Evolutionary conservation across 352 stramenopile genomes (phyloP).

Genomic region (Phytophthora ramorum): DNA sequence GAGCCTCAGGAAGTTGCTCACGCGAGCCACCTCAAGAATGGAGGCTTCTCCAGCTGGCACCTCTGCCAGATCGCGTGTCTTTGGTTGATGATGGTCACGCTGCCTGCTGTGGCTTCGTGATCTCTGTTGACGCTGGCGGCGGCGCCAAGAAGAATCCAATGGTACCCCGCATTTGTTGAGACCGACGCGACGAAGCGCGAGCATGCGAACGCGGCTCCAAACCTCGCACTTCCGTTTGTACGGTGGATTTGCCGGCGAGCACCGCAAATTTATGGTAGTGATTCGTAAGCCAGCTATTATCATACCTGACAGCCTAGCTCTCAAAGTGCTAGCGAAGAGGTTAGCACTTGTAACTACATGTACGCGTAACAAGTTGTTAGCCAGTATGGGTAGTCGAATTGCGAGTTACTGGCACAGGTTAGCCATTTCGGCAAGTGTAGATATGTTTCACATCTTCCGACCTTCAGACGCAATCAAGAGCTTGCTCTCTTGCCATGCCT

Average conservation of each 20-base stretch:
- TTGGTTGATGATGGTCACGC: constrained; percentile 11
- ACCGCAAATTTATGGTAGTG: background rate
- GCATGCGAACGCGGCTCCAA: background rate
- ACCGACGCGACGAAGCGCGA: background rate
- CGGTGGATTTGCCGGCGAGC: background rate
- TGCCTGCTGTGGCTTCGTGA: background rate
- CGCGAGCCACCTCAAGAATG: background rate
- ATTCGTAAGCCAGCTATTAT: background rate
- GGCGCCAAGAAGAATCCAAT: background rate
- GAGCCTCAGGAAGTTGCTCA: background rate
- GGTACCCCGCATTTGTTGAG: background rate
- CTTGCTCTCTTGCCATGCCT: constrained; percentile 3
- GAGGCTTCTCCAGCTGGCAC: background rate
- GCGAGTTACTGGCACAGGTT: background rate
- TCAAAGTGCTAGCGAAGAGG: background rate
- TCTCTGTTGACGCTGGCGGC: background rate
- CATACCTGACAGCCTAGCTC: background rate
- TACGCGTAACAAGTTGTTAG: too few species aligned
- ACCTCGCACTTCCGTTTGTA: background rate
- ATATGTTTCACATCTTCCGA: constrained; percentile 18
- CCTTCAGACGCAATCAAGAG: constrained; percentile 28
- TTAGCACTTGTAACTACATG: background rate
- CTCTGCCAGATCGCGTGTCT: background rate
- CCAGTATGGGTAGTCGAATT: background rate
- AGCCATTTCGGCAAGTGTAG: constrained; percentile 23